phyloP scores from a whole-genome alignment of 2,329 filamentous ascomycete species.

The Pseudogymnoascus sp. region DNA sequence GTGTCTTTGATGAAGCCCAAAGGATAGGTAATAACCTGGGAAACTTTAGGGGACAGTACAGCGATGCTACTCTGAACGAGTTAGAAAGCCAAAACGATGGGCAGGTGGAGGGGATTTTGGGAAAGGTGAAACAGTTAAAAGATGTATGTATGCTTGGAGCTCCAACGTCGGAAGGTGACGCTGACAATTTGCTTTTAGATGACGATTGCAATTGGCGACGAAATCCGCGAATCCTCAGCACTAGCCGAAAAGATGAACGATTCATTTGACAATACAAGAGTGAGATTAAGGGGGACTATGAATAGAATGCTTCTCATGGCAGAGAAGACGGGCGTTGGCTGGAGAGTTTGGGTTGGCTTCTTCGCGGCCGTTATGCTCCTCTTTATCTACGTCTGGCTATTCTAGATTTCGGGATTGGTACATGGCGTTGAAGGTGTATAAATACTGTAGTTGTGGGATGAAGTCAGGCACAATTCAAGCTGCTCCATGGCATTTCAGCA shows the following conservation, averaged over 20 bases:
- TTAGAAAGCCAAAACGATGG: conserved; percentile 92
- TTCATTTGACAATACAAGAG: conserved; percentile 75
- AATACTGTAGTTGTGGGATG: not conserved
- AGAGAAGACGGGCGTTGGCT: conserved; percentile 84
- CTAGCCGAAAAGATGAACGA: conserved; percentile 95
- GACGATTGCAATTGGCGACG: conserved; percentile 86
- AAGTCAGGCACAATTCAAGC: not conserved
- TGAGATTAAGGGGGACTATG: conserved; percentile 85
- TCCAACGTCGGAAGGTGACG: not conserved
- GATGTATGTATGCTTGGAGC: conserved; percentile 50
- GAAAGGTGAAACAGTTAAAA: conserved; percentile 84
- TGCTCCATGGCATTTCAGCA: not conserved
- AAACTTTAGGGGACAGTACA: conserved; percentile 70
- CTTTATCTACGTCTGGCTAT: conserved; percentile 91
- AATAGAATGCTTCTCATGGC: conserved; percentile 96
- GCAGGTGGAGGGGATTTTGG: conserved; percentile 81
- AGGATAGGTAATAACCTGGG: conserved; percentile 1
- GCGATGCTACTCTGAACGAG: conserved; percentile 82
- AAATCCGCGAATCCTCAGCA: conserved; percentile 83
- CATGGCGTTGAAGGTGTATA: conserved; percentile 7
- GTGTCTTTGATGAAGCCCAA: not conserved
- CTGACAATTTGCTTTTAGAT: conserved; percentile 46
- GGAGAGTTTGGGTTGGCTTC: conserved; percentile 89
- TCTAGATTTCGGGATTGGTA: conserved; percentile 38
- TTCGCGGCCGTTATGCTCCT: conserved; percentile 74